phyloP scores from a whole-genome alignment of 192 early-diverging fungal genomes.

The Coemansia sp. region DNA sequence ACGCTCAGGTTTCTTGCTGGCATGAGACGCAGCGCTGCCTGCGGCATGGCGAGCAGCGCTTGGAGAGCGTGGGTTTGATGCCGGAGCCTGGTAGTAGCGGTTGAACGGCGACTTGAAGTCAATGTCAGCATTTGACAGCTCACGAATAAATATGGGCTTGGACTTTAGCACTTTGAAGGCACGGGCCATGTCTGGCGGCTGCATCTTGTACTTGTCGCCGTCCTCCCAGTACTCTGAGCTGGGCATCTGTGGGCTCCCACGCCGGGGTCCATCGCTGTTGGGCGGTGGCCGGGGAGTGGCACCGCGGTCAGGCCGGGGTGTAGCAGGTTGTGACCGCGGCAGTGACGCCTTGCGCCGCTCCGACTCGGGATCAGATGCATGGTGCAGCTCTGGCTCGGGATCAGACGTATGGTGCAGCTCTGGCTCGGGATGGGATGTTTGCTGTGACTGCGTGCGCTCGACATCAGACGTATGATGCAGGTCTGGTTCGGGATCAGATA shows the following conservation, averaged over 20 bases:
- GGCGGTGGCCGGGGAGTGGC: constrained; percentile 3
- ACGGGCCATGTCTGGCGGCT: constrained; percentile 48
- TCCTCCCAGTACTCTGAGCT: constrained; percentile 52
- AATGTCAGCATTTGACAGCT: constrained; percentile 47
- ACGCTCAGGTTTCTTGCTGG: constrained; percentile 30
- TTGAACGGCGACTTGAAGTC: constrained; percentile 53
- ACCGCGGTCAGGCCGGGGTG: constrained; percentile 8
- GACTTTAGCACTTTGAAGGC: constrained; percentile 53
- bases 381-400: neutral
- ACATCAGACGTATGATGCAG: neutral
- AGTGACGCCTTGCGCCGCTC: neutral
- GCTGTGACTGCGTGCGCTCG: no score
- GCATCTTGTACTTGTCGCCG: constrained; percentile 43
- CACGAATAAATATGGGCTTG: constrained; percentile 46
- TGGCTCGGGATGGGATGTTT: neutral
- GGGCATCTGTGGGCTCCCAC: constrained; percentile 5
- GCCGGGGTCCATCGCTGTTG: constrained; percentile 18
- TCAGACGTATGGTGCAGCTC: neutral
- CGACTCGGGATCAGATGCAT: neutral
- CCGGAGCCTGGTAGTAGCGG: constrained; percentile 13
- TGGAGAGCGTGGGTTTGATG: neutral
- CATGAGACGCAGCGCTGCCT: constrained; percentile 9
- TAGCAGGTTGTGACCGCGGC: constrained; percentile 14
- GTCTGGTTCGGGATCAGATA: neutral
- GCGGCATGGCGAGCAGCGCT: constrained; percentile 12